These are phyloP conservation scores for Aureobasidium leucospermi DNA, from an alignment of 2,329 filamentous ascomycete genomes.

Conservation along the genomic window DNA sequence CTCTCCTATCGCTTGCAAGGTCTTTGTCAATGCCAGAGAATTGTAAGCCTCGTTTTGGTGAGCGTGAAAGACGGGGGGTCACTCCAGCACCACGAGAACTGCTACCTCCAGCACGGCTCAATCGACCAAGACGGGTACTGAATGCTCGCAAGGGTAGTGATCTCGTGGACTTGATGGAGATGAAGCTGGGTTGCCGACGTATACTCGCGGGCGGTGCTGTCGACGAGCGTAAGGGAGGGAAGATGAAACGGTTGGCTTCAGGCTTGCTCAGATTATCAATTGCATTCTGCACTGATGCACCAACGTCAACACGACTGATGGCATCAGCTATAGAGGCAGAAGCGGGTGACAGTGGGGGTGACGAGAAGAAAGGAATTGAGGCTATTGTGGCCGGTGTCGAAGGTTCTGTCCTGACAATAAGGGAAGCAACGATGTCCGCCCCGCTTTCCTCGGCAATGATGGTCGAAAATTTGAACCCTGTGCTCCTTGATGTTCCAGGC, in stretches of 20 bases:
- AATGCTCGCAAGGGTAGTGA: neutral
- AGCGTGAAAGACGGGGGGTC: neutral
- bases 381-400: neutral
- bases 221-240: slow-evolving; percentile 1
- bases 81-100: slow-evolving; percentile 5
- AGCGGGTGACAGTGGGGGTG: neutral
- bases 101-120: neutral
- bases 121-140: neutral
- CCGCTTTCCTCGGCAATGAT: neutral
- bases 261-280: slow-evolving; percentile 5
- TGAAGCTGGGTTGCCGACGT: neutral
- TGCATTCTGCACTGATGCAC: neutral
- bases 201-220: slow-evolving; percentile 3
- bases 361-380: neutral
- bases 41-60: neutral
- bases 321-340: slow-evolving; percentile 1
- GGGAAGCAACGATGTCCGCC: neutral
- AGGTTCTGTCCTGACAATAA: neutral
- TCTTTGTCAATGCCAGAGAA: slow-evolving; percentile 12
- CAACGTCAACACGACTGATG: neutral
- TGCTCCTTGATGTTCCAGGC: neutral
- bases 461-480: neutral
- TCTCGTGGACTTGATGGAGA: neutral
- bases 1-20: neutral
- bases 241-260: slow-evolving; percentile 5